These are phyloP conservation scores for Yamadazyma trypodendri DNA, from an alignment of 1,139 yeast genomes.

Conservation along the genomic window DNA sequence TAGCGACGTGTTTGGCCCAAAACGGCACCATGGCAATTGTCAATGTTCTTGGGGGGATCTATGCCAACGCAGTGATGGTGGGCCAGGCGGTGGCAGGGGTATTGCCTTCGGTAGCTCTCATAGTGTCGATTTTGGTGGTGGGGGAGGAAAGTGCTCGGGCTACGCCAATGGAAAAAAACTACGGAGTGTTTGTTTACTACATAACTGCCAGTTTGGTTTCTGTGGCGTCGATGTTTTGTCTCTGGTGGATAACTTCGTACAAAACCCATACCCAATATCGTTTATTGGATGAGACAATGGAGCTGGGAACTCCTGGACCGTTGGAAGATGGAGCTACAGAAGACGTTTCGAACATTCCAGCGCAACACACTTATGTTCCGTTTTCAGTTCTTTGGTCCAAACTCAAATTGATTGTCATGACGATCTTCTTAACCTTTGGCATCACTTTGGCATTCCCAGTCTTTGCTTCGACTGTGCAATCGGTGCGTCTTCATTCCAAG, in stretches of 20 bases:
- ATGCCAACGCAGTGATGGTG: constrained; percentile 86
- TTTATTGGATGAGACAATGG: constrained; percentile 17
- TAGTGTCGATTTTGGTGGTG: constrained; percentile 53
- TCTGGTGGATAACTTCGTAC: constrained; percentile 29
- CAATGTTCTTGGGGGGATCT: constrained; percentile 72
- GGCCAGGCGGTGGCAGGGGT: constrained; percentile 97
- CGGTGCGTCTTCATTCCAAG: constrained; percentile 38
- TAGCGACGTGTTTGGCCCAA: constrained; percentile 75
- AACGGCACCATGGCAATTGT: constrained; percentile 90
- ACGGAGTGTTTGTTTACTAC: constrained; percentile 63
- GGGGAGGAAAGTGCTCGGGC: constrained; percentile 26
- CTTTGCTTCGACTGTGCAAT: constrained; percentile 72
- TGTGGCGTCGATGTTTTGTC: constrained; percentile 42
- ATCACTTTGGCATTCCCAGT: constrained; percentile 84
- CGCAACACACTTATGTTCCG: constrained; percentile 36
- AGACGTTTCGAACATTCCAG: constrained; percentile 6
- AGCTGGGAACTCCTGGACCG: constrained; percentile 7
- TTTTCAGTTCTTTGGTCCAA: constrained; percentile 54
- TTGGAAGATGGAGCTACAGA: no score
- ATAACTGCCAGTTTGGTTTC: constrained; percentile 68
- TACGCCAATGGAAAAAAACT: constrained; percentile 35
- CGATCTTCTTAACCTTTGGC: constrained; percentile 76
- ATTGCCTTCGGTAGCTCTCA: constrained; percentile 75
- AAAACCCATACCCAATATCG: constrained; percentile 22
- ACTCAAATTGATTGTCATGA: constrained; percentile 58